Base-by-base conservation (phyloP, 345 rosid species). In the Cardamine resedifolia region DNA sequence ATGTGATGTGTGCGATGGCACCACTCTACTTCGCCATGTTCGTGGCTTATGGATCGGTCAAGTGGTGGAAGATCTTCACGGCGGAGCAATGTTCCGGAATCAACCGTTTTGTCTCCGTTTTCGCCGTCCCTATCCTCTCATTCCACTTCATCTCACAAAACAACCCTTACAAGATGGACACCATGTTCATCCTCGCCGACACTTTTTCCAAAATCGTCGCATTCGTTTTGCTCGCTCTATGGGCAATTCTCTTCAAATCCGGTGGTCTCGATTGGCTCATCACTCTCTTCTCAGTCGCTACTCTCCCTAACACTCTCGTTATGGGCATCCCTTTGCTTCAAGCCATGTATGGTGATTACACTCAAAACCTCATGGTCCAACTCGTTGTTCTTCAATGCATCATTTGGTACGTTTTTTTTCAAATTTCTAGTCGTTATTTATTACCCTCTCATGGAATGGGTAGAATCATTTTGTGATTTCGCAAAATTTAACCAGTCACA, bases 11-110 rank as follows among this genome's bases (percentile, higher is more conserved):
- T 10, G 96, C 99, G 20, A 78, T 95, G 91, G 94, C 89, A 36
- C 99, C 99, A 55, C 99, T 95, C 51, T 95, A 91, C 80, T 97
- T 91, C 83, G 99, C 99, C 76, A 95, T 95, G 99, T 80, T 86
- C 63, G 71, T 91, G 28, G 97, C 99, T 14, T 95, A 95, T 58
- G 96, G 96, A 11, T 95, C 99, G 0, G 98, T 95, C 53, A 90
- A 88, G 66, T 91, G 99, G 96, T 95, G 96, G 96, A 90, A 90
- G 77, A 90, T 95, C 63, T 95, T 95, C 86, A 80, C 92, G 9
- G 90, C 94, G 0, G 87, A 85, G n/a, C 99, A 95, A 71, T 95
- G 99, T 74, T 90, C 99, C 7, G 99, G 99, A 38, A 95, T 95
- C 83, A 95, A 95, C 80, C 96, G 99, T 21, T 95, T 95, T 55